Base-by-base conservation (phyloP, 257 asterid species). In the Agastache rugosa region DNA sequence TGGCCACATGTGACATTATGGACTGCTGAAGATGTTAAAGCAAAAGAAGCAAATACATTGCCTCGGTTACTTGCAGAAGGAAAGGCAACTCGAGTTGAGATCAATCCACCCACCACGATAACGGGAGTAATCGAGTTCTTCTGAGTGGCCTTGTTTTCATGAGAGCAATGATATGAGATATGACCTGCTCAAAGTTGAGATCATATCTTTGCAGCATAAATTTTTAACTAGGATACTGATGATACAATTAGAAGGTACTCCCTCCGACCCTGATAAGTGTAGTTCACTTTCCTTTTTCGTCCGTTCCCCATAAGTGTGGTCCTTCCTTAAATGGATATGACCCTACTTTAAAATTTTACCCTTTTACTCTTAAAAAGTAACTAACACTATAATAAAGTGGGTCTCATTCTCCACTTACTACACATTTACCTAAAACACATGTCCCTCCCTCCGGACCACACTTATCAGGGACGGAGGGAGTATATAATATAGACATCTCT, bases 1-100 rank as follows among this genome's bases (percentile, higher is more conserved):
- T 94, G 99, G 98, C 92, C 98, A 2, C 99, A 94, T 42, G 85
- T 82, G 41, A 94, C 97, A 9, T 61, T 94, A 71, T 92, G 99
- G 98, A 87, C 96, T 56, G 96, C 87, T 41, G 70, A 77, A 39
- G 96, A 96, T 63, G 82, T 83, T 71, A 12, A 78, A 14, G 85
- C 99, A 3, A 89, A 83, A 84, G 99, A 92, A 50, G 96, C 97
- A 47, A 90, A 89, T 70, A 71, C 63, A n/a, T 83, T 94, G 74
- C 96, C 97, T 19, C 83, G 77, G 5, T 83, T 94, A 62, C 62
- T 78, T 48, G 75, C 82, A 16, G 78, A 90, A 80, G 99, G 97
- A 47, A 89, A 90, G 78, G 98, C 98, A 41, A 84, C 78, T 67
- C 96, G 93, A 7, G 39, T 92, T 8, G 93, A 81, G 67, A 84